phyloP scores from a whole-genome alignment of 2,329 filamentous ascomycete species.

The Tolypocladium ophioglossoides region DNA sequence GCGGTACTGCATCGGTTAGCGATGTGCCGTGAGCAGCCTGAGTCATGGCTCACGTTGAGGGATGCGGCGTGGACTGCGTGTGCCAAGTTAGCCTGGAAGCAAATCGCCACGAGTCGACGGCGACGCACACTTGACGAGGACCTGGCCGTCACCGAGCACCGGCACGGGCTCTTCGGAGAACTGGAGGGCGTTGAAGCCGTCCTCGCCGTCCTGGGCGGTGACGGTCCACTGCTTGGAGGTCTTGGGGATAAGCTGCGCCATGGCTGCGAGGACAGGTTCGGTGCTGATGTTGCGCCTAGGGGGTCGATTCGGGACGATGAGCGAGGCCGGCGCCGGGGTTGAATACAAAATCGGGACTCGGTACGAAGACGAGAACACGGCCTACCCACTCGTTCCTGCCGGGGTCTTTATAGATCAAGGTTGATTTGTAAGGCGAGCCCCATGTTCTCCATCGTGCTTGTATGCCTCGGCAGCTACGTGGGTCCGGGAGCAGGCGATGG shows the following conservation, averaged over 20 bases:
- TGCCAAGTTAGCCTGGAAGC: conserved; percentile 2
- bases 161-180: conserved; percentile 47
- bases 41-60: conserved; percentile 28
- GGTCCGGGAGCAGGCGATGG: too few relatives aligned
- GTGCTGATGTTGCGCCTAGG: neutral
- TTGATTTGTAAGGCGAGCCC: neutral
- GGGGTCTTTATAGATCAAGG: neutral
- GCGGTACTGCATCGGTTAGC: conserved; percentile 26
- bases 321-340: neutral
- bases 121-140: conserved; percentile 49
- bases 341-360: neutral
- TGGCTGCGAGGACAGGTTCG: neutral
- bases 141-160: conserved; percentile 56
- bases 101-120: neutral
- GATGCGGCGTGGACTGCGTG: conserved; percentile 35
- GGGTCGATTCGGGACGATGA: too few relatives aligned
- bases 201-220: conserved; percentile 21
- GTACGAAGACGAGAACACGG: too few relatives aligned
- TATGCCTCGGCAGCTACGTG: too few relatives aligned
- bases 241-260: conserved; percentile 17
- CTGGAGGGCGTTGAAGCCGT: conserved; percentile 49
- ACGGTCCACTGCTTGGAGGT: conserved; percentile 49
- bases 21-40: neutral
- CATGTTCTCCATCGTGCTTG: too few relatives aligned
- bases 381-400: too few relatives aligned